phyloP scores from a whole-genome alignment of 805 yeast genomes.

The Suhomyces vadensis region DNA sequence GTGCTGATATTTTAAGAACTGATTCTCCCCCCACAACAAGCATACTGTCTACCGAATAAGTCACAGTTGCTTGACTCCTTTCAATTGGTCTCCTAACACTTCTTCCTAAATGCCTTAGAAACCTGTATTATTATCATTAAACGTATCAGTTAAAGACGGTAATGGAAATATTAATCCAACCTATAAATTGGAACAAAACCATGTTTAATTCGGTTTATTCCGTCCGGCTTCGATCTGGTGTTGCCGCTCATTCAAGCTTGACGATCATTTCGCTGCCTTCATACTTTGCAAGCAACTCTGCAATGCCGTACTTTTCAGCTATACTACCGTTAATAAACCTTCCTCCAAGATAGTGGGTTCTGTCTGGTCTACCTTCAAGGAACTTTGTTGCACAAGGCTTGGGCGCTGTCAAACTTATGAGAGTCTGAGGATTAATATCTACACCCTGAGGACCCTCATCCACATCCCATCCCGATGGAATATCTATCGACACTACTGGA shows the following conservation, averaged over 20 bases:
- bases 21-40: too few relatives aligned
- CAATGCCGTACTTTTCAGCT: slow-evolving; percentile 73
- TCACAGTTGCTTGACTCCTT: too few relatives aligned
- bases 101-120: too few relatives aligned
- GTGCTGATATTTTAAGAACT: too few relatives aligned
- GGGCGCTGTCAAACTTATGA: slow-evolving; percentile 90
- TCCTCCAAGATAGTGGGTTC: slow-evolving; percentile 83
- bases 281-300: slow-evolving; percentile 37
- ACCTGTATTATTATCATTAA: too few relatives aligned
- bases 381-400: slow-evolving; percentile 75
- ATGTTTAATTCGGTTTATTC: too few relatives aligned
- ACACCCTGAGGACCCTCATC: slow-evolving; percentile 69
- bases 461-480: slow-evolving; percentile 98
- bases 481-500: slow-evolving; percentile 80
- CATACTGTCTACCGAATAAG: too few relatives aligned
- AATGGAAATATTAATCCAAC: too few relatives aligned
- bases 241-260: slow-evolving; percentile 31
- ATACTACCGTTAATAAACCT: slow-evolving; percentile 69
- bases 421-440: slow-evolving; percentile 58
- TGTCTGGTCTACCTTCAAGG: slow-evolving; percentile 16
- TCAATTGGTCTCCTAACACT: too few relatives aligned
- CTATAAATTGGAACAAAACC: too few relatives aligned
- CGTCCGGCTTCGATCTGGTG: too few relatives aligned
- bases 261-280: slow-evolving; percentile 39
- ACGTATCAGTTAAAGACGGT: too few relatives aligned